phyloP scores from a whole-genome alignment of 2,329 filamentous ascomycete species.

The Acrodontium crateriforme region DNA sequence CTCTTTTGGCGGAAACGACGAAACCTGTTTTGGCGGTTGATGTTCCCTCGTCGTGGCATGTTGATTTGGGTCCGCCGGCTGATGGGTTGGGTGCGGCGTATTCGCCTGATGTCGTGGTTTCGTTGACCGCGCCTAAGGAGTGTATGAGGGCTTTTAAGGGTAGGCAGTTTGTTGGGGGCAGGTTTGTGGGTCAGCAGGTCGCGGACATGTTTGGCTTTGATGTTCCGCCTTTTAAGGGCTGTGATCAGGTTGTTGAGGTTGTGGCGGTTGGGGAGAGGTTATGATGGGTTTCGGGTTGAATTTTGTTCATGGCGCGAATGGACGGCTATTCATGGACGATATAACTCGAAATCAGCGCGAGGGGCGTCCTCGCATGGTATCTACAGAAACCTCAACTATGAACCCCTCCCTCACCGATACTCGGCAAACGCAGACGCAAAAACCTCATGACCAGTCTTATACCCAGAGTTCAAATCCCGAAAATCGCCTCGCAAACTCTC shows the following conservation, averaged over 20 bases:
- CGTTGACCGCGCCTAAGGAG: slow-evolving; percentile 86
- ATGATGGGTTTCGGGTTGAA: slow-evolving; percentile 20
- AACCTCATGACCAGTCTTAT: too few species aligned
- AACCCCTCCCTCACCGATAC: too few species aligned
- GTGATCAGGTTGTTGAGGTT: slow-evolving; percentile 83
- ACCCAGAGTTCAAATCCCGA: slow-evolving; percentile 20
- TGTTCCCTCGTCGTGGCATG: slow-evolving; percentile 88
- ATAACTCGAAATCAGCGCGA: too few species aligned
- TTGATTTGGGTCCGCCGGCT: slow-evolving; percentile 68
- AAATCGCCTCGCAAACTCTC: slow-evolving; percentile 18
- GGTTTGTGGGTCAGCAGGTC: slow-evolving; percentile 66
- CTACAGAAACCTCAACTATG: too few species aligned
- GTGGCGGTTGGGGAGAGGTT: slow-evolving; percentile 34
- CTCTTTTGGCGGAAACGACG: slow-evolving; percentile 56
- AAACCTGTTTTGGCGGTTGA: slow-evolving; percentile 80
- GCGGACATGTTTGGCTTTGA: slow-evolving; percentile 78
- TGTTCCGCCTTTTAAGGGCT: slow-evolving; percentile 65
- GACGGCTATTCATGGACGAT: too few species aligned
- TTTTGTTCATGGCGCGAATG: too few species aligned
- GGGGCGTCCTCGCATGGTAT: too few species aligned
- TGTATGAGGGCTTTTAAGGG: slow-evolving; percentile 72
- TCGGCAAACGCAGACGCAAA: too few species aligned
- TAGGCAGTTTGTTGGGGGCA: slow-evolving; percentile 83
- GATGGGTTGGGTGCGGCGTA: slow-evolving; percentile 68
- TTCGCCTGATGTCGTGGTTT: slow-evolving; percentile 67